phyloP scores from a whole-genome alignment of 1,284 basidiomycete species.

The Cryptococcus deneoformans region DNA sequence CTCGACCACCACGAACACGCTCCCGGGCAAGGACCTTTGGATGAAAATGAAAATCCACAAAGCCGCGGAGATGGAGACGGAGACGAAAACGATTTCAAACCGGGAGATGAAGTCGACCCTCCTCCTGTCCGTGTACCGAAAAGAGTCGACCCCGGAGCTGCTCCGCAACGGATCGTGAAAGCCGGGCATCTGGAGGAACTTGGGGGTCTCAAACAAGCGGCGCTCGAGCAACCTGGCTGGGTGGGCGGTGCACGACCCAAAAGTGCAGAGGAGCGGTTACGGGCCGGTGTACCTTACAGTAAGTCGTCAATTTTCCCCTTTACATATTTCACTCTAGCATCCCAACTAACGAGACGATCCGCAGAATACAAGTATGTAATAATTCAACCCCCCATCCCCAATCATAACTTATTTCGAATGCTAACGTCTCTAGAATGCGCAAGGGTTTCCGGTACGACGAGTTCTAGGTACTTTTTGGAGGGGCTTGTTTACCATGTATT shows the following conservation, averaged over 20 bases:
- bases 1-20: conserved; percentile 43
- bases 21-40: conserved; percentile 32
- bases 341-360: background rate
- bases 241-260: conserved; percentile 23
- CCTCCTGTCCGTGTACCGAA: conserved; percentile 10
- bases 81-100: conserved; percentile 1
- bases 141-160: conserved; percentile 24
- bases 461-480: conserved; percentile 20
- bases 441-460: conserved; percentile 46
- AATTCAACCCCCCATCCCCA: background rate
- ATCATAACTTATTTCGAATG: background rate
- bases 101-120: conserved; percentile 24
- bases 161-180: conserved; percentile 22
- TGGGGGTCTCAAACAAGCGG: conserved; percentile 16
- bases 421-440: conserved; percentile 27
- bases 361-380: conserved; percentile 10
- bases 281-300: conserved; percentile 48
- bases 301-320: conserved; percentile 18
- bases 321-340: background rate
- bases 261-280: conserved; percentile 35
- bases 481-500: no score
- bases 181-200: conserved; percentile 16
- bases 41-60: background rate
- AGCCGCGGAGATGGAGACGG: conserved; percentile 2
- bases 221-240: conserved; percentile 12